These are phyloP conservation scores for Musa beccarii DNA, from an alignment of 176 grass and related monocot species.

Conservation along the genomic window DNA sequence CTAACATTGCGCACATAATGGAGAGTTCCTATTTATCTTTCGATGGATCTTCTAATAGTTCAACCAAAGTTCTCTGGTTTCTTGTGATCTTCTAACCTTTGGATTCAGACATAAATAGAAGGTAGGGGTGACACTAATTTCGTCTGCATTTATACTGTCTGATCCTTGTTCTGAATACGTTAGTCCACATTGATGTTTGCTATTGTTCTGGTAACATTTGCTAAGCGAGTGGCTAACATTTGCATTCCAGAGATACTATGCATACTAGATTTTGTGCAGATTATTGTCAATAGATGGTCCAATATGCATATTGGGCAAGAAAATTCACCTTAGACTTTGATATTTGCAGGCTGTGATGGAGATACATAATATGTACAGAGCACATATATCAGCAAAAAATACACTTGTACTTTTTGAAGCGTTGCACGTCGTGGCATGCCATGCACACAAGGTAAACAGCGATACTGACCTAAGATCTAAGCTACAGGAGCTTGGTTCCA, in stretches of 20 bases:
- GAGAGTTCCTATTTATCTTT: no score
- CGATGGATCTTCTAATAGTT: no score
- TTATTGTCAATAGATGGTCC: background rate
- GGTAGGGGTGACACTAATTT: background rate
- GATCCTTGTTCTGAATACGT: background rate
- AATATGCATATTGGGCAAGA: background rate
- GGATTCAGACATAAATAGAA: no score
- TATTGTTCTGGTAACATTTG: background rate
- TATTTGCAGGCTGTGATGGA: constrained; percentile 90
- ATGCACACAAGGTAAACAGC: constrained; percentile 92
- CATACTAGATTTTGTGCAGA: background rate
- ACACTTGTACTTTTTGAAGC: constrained; percentile 91
- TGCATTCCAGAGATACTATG: background rate
- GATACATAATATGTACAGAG: constrained; percentile 86
- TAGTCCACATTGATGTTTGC: constrained; percentile 47
- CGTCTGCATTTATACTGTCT: background rate
- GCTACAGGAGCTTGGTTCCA: constrained; percentile 86
- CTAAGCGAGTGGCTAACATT: background rate
- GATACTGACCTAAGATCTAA: constrained; percentile 73
- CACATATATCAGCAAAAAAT: constrained; percentile 67
- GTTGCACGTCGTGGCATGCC: constrained; percentile 77
- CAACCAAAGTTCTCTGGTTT: no score
- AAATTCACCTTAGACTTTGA: constrained; percentile 13
- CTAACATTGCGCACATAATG: no score
- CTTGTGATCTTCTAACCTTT: no score